Evolutionary conservation across 148 eudicot genomes (phyloP), one percentile per base, ranked within the genome.

Genomic region (Cornus suecica): DNA sequence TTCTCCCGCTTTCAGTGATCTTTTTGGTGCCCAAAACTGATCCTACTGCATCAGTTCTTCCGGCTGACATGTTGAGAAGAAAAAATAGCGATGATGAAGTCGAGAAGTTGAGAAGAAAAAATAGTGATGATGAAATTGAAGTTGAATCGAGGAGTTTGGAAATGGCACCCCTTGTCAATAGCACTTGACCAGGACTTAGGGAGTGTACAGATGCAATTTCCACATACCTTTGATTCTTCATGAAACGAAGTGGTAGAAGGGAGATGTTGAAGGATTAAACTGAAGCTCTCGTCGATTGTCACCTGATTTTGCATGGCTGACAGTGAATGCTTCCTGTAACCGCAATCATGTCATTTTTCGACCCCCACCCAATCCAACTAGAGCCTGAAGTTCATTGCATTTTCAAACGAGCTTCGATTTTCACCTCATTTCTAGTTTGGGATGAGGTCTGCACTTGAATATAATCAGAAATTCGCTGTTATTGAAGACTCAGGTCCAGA

Each of bases 291-390:
- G 79, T 81, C 88, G 94, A 68, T 58, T 77, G 54, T 87, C 87
- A 71, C 94, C 87, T 27, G 78, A 69, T 62, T 34, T 70, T 79
- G 72, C 94, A 90, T 0, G 94, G 94, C 66, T 83, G 77, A 68
- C 94, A 90, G 73, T 90, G 94, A 70, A 88, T 92, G 68, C 90
- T 88, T 13, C 94, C 92, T 1, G 94, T 88, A 74, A 88, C 91
- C 0, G 85, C 86, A 13, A 90, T 88, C 22, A 90, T 24, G 91
- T 90, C 75, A 83, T 68, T 51, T 80, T 82, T 29, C 77, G 83
- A 29, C 0, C 42, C 42, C 84, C 79, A n/a, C 94, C 92, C 14
- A 90, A 83, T 31, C 76, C 74, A 48, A 86, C 66, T 13, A 90
- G 72, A 27, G 87, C 88, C 70, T 88, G 86, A 6, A 90, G 84